Percentiles rank a stretch among this genome's conserved stretches.
Evolutionary conservation across 148 eudicot genomes (phyloP).

Genomic region (Selenicereus undatus): DNA sequence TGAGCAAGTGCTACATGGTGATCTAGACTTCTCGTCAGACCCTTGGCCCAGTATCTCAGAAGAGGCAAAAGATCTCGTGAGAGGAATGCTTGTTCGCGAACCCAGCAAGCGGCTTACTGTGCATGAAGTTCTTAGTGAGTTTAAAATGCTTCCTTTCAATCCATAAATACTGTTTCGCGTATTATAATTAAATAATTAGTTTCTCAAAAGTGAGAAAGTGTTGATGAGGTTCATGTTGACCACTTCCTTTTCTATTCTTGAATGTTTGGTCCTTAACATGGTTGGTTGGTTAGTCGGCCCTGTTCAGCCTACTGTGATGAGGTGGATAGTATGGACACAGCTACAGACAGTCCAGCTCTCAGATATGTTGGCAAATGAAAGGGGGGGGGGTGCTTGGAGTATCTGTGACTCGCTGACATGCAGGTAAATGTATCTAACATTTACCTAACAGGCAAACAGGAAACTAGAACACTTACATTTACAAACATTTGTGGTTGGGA

Average conservation of each 20-base stretch:
- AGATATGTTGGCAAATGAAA: no score
- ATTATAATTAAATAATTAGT: neutral
- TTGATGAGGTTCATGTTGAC: neutral
- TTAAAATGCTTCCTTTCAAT: conserved; percentile 3
- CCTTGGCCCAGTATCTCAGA: conserved; percentile 91
- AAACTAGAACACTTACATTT: no score
- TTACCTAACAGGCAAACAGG: no score
- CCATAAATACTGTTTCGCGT: neutral
- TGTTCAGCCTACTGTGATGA: neutral
- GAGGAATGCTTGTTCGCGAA: conserved; percentile 82
- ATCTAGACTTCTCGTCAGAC: conserved; percentile 80
- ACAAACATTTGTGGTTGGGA: no score
- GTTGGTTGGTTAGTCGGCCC: neutral
- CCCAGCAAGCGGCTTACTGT: conserved; percentile 72
- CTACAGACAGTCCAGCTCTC: no score
- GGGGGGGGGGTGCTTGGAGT: no score
- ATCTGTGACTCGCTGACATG: no score
- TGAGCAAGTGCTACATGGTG: conserved; percentile 82
- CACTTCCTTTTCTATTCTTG: neutral
- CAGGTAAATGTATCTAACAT: no score
- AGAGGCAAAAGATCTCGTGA: conserved; percentile 81
- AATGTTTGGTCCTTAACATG: neutral
- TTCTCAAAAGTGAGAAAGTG: neutral
- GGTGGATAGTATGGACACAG: neutral
- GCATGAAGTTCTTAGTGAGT: conserved; percentile 84